These are phyloP conservation scores for Chloromonas sp. DNA, from an alignment of 163 green algal species.

Conservation along the genomic window DNA sequence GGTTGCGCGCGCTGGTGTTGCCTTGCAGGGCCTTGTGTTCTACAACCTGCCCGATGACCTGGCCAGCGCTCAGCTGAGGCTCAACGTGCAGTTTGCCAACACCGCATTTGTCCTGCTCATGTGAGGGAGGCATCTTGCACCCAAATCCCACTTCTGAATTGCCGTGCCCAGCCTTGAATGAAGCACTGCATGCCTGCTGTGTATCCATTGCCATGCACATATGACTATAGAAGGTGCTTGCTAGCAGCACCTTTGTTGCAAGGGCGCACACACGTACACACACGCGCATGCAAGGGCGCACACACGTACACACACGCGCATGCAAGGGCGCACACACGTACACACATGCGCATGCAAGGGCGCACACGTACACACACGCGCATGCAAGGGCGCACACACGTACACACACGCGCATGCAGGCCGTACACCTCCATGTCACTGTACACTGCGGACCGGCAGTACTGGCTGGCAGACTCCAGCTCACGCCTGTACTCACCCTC, in stretches of 20 bases:
- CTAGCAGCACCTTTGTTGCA: not conserved
- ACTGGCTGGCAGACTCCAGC: not conserved
- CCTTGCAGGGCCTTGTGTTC: slow-evolving; percentile 20
- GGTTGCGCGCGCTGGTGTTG: too few relatives aligned
- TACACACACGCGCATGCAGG: not conserved
- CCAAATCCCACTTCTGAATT: not conserved
- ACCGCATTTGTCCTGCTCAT: slow-evolving; percentile 12
- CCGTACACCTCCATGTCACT: slow-evolving; percentile 35
- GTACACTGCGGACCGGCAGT: slow-evolving; percentile 34
- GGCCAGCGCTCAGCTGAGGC: slow-evolving; percentile 8
- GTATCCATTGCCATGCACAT: too few relatives aligned
- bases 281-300: not conserved
- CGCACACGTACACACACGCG: not conserved
- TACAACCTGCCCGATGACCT: slow-evolving; percentile 13
- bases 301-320: not conserved
- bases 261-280: not conserved
- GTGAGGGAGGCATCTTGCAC: not conserved
- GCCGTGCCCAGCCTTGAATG: not conserved
- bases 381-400: not conserved
- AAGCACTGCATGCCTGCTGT: too few relatives aligned
- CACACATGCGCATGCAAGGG: not conserved
- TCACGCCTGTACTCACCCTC: slow-evolving; percentile 7
- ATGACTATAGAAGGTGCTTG: not conserved
- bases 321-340: not conserved
- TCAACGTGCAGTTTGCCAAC: slow-evolving; percentile 35